Evolutionary conservation across 2,329 filamentous ascomycete genomes (phyloP).

Genomic region (Alternaria sp.): DNA sequence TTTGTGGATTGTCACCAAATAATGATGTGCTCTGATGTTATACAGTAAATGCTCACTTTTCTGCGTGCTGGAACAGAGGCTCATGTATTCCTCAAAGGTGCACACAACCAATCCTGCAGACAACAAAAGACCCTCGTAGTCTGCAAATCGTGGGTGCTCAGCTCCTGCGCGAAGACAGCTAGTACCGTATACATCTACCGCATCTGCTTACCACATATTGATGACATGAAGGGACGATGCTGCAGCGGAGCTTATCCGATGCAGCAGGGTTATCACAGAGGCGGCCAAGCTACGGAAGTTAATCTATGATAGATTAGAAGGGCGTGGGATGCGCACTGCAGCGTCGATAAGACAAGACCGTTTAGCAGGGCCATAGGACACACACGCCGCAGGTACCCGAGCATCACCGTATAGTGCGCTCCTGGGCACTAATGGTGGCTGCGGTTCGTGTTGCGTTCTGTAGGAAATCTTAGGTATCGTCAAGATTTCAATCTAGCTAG

Average conservation of each 20-base stretch:
- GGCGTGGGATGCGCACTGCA: constrained; percentile 4
- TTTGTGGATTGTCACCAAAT: background rate
- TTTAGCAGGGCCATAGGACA: background rate
- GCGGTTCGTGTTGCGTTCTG: background rate
- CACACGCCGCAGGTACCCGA: constrained; percentile 10
- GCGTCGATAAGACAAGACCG: background rate
- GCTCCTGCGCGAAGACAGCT: background rate
- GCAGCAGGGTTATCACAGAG: background rate
- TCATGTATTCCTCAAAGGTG: background rate
- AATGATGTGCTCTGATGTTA: background rate
- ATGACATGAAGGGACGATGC: background rate
- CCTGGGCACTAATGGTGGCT: background rate
- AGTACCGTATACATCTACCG: background rate
- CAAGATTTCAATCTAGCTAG: background rate
- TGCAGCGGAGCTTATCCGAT: background rate
- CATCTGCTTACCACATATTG: background rate
- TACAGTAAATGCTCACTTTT: background rate
- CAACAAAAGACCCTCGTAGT: background rate
- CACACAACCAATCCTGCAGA: background rate
- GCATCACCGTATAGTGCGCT: background rate
- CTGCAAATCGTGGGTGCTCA: background rate
- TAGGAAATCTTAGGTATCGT: background rate
- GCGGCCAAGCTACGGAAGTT: constrained; percentile 9
- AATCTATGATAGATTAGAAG: constrained; percentile 8
- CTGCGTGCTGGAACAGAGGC: background rate